phyloP scores from a whole-genome alignment of 768 basidiomycete genomes.

The Hypsizygus marmoreus region DNA sequence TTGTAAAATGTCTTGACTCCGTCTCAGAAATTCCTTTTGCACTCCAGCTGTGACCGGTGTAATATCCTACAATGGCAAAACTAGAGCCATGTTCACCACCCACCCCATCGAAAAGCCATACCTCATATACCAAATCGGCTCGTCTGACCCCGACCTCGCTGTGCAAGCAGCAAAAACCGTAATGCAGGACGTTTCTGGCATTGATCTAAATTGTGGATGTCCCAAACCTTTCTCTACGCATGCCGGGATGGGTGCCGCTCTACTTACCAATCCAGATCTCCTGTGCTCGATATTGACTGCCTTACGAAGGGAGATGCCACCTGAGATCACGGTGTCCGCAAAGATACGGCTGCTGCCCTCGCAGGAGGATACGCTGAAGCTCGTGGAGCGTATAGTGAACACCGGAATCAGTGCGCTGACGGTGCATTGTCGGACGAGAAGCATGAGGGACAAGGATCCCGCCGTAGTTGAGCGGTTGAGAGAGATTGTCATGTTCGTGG shows the following conservation, averaged over 20 bases:
- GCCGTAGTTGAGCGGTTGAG: slow-evolving; percentile 78
- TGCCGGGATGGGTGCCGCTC: slow-evolving; percentile 94
- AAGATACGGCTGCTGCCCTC: slow-evolving; percentile 90
- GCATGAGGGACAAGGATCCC: slow-evolving; percentile 81
- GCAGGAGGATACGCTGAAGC: slow-evolving; percentile 84
- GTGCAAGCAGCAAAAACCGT: slow-evolving; percentile 90
- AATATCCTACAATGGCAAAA: slow-evolving; percentile 82
- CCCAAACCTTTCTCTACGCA: slow-evolving; percentile 95
- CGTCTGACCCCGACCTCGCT: slow-evolving; percentile 85
- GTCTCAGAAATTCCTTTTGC: not conserved
- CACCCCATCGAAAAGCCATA: slow-evolving; percentile 95
- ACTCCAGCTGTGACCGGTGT: slow-evolving; percentile 80
- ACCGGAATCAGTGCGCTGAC: slow-evolving; percentile 91
- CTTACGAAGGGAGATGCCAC: slow-evolving; percentile 69
- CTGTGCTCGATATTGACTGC: slow-evolving; percentile 87
- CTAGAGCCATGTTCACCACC: slow-evolving; percentile 84
- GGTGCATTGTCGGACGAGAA: slow-evolving; percentile 92
- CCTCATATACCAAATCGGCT: slow-evolving; percentile 95
- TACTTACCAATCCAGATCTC: slow-evolving; percentile 89
- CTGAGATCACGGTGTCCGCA: slow-evolving; percentile 85
- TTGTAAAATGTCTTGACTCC: not conserved
- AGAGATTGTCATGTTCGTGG: slow-evolving; percentile 87
- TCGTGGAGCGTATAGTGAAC: slow-evolving; percentile 85
- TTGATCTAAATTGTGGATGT: slow-evolving; percentile 98
- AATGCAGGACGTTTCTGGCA: slow-evolving; percentile 84